These are phyloP conservation scores for Ramularia endophylla DNA, from an alignment of 2,329 filamentous ascomycete species.

Conservation along the genomic window DNA sequence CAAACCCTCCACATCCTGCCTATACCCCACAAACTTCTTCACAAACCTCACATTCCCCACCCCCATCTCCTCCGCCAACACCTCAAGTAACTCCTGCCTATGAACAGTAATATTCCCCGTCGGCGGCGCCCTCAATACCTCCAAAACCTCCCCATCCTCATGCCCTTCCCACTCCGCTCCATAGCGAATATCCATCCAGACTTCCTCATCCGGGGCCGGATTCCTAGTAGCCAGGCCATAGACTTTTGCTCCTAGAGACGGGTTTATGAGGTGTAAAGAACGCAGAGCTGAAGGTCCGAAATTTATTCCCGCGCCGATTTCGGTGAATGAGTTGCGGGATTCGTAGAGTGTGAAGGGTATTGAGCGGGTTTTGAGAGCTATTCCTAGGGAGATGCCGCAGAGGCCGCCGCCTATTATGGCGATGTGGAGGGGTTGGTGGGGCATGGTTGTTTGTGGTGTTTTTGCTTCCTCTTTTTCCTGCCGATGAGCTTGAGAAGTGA, in stretches of 20 bases:
- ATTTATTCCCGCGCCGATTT: slow-evolving; percentile 54
- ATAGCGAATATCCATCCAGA: slow-evolving; percentile 38
- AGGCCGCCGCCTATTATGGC: slow-evolving; percentile 58
- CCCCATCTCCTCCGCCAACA: slow-evolving; percentile 38
- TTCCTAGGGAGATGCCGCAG: slow-evolving; percentile 50
- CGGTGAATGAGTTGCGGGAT: slow-evolving; percentile 46
- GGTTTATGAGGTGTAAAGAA: slow-evolving; percentile 77
- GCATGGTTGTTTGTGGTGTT: neutral
- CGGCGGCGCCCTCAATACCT: slow-evolving; percentile 24
- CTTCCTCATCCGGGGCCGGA: slow-evolving; percentile 27
- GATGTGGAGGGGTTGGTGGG: slow-evolving; percentile 12
- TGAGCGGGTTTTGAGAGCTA: slow-evolving; percentile 40
- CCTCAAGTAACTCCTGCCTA: slow-evolving; percentile 36
- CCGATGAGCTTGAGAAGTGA: too few species aligned
- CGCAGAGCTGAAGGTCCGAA: slow-evolving; percentile 73
- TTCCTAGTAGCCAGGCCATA: slow-evolving; percentile 36
- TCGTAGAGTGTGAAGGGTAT: slow-evolving; percentile 29
- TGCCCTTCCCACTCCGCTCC: slow-evolving; percentile 24
- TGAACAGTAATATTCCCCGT: slow-evolving; percentile 29
- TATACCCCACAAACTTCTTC: slow-evolving; percentile 13
- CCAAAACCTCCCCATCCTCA: slow-evolving; percentile 23
- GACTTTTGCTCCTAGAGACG: slow-evolving; percentile 32
- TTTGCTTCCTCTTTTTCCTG: too few species aligned
- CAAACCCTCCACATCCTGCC: slow-evolving; percentile 19
- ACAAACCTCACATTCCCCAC: slow-evolving; percentile 14